Base-by-base conservation (phyloP, 1,284 basidiomycete genomes). In the Fistulinella cinereoalba region DNA sequence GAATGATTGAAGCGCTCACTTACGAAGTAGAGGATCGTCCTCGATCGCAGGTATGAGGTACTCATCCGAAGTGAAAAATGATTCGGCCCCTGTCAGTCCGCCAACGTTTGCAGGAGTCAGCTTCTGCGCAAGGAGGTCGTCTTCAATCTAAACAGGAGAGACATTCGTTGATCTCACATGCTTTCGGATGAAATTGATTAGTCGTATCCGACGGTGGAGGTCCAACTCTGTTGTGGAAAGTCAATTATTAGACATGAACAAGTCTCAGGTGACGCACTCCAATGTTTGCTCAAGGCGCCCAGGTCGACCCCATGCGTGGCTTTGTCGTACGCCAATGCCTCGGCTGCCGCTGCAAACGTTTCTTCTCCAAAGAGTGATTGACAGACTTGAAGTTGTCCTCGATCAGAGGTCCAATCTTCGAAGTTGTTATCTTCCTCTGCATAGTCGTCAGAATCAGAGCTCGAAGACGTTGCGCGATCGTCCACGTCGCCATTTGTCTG, bases 1-100 rank as follows among this genome's bases (percentile, higher is more conserved):
- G 1, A 9, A 4, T 10, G 2, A 27, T 1, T 15, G 43, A 36
- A 33, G 34, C 27, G 29, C 16, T 2, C 8, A 9, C 87, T 57
- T 55, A 95, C 93, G 88, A n/a, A 97, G 80, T 3, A 95, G 67
- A 4, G 91, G 88, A 61, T 97, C 94, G 56, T 93, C 85, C 54
- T 88, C 82, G 37, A 95, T 56, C 22, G 79, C 80, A 3, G 93
- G 94, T 32, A 80, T 77, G 21, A 97, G 77, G 59, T 88, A 88
- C 44, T 80, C 77, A 57, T 97, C 92, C 12, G 83, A 80, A 6
- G 70, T 63, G 51, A 94, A 80, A 57, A 90, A 77, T 0, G 74
- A 46, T 57, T 91, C 86, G 0, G 69, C 66, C 27, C 79, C 80
- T 33, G 71, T 76, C 41, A 92, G 57, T 37, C 65, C 64, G 13